A percentile compares a stretch with the other conserved stretches of the same genome.
phyloP scores from a whole-genome alignment of 1,284 basidiomycete genomes.

The Agroathelia rolfsii region DNA sequence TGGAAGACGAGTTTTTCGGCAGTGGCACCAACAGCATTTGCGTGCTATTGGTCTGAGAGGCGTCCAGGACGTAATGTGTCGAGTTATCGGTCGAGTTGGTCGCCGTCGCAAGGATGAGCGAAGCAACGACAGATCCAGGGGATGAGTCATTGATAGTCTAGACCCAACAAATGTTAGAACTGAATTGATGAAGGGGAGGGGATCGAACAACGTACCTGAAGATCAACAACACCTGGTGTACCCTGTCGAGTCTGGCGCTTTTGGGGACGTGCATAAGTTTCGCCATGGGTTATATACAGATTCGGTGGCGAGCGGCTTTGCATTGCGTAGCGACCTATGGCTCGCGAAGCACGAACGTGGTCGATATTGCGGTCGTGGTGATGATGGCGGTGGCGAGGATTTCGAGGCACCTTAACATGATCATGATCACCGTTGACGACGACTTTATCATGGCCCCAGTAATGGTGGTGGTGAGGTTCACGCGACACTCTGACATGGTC shows the following conservation, averaged over 20 bases:
- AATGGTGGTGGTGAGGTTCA: conserved; percentile 13
- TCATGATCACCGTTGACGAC: conserved; percentile 9
- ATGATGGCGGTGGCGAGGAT: conserved; percentile 9
- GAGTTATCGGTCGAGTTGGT: conserved; percentile 12
- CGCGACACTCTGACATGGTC: conserved; percentile 16
- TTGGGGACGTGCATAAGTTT: conserved; percentile 4
- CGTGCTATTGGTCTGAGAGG: conserved; percentile 42
- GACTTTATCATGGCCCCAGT: conserved; percentile 8
- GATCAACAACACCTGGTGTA: conserved; percentile 35
- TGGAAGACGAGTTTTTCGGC: conserved; percentile 11
- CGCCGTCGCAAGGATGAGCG: conserved; percentile 31
- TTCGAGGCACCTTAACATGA: conserved; percentile 9
- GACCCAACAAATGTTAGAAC: neutral
- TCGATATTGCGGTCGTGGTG: conserved; percentile 17
- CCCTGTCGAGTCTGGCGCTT: conserved; percentile 15
- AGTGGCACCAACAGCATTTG: conserved; percentile 36
- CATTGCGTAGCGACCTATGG: conserved; percentile 1
- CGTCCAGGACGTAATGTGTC: conserved; percentile 39
- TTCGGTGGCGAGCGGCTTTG: neutral
- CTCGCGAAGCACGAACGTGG: neutral
- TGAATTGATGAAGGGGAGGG: conserved; percentile 5
- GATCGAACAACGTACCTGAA: conserved; percentile 29
- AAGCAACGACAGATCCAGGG: conserved; percentile 30
- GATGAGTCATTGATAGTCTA: conserved; percentile 17
- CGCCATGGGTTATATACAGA: conserved; percentile 5